phyloP scores from a whole-genome alignment of 1,284 basidiomycete genomes.

The Ganoderma resinaceum region DNA sequence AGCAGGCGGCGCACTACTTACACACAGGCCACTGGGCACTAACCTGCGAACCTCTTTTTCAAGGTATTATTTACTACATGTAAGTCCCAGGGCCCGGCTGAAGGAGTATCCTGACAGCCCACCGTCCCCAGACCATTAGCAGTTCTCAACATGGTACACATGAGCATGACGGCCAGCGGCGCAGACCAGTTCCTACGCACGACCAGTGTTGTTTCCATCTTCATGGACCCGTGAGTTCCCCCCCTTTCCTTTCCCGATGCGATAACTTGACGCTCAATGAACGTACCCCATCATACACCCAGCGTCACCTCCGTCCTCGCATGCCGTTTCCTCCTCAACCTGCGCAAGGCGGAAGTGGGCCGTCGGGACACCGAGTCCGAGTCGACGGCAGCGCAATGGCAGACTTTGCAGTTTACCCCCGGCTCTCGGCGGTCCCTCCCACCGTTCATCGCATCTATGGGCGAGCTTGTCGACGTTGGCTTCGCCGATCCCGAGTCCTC shows the following conservation, averaged over 20 bases:
- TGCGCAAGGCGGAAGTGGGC: constrained; percentile 3
- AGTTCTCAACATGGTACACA: constrained; percentile 9
- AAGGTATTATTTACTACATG: constrained; percentile 10
- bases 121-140: constrained; percentile 3
- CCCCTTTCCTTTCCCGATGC: background rate
- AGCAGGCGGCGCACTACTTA: background rate
- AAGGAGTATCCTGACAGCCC: background rate
- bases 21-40: background rate
- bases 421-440: background rate
- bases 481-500: background rate
- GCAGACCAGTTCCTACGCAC: constrained; percentile 10
- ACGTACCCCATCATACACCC: background rate
- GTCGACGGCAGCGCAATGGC: background rate
- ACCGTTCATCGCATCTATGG: constrained; percentile 6
- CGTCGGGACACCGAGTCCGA: background rate
- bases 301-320: constrained; percentile 14
- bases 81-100: background rate
- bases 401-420: constrained; percentile 5
- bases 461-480: constrained; percentile 11
- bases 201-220: constrained; percentile 10
- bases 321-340: constrained; percentile 7
- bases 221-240: constrained; percentile 9
- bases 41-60: background rate
- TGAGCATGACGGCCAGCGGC: constrained; percentile 6
- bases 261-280: background rate